These are phyloP conservation scores for Carex parvula DNA, from an alignment of 176 grass and related monocot species.

Conservation along the genomic window DNA sequence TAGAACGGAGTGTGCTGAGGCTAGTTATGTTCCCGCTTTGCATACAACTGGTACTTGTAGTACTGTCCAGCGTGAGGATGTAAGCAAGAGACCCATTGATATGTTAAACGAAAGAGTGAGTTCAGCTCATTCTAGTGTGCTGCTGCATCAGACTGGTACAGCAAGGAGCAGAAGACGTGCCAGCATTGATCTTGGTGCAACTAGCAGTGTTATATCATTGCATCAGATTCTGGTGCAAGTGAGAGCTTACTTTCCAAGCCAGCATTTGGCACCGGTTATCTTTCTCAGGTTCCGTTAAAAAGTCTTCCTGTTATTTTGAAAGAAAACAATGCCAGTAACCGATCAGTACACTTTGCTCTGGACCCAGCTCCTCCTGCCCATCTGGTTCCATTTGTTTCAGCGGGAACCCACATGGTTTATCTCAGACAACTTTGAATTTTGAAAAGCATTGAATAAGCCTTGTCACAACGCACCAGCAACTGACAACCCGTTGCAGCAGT, in stretches of 20 bases:
- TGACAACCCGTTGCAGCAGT: conserved; percentile 29
- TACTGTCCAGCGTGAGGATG: not conserved
- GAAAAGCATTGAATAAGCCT: conserved; percentile 31
- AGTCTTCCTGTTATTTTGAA: conserved; percentile 12
- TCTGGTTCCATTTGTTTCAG: conserved; percentile 29
- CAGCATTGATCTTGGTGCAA: conserved; percentile 26
- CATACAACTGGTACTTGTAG: not conserved
- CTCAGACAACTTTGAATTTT: conserved; percentile 44
- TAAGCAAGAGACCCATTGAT: not conserved
- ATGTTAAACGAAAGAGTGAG: conserved; percentile 33
- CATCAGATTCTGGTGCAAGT: conserved; percentile 9
- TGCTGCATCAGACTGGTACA: conserved; percentile 21
- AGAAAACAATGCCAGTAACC: conserved; percentile 31
- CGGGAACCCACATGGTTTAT: conserved; percentile 6
- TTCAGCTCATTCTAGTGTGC: not conserved
- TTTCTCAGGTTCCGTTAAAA: conserved; percentile 32
- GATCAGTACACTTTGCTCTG: conserved; percentile 22
- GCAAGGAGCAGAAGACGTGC: conserved; percentile 1
- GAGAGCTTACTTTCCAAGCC: conserved; percentile 18
- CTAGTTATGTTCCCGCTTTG: not conserved
- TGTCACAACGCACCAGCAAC: conserved; percentile 5
- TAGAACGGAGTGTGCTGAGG: not conserved
- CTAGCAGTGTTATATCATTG: conserved; percentile 7
- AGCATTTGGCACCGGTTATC: not conserved
- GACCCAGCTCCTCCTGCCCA: not conserved